Evolutionary conservation across 768 basidiomycete species (phyloP).

Genomic region (Kwoniella dejecticola): DNA sequence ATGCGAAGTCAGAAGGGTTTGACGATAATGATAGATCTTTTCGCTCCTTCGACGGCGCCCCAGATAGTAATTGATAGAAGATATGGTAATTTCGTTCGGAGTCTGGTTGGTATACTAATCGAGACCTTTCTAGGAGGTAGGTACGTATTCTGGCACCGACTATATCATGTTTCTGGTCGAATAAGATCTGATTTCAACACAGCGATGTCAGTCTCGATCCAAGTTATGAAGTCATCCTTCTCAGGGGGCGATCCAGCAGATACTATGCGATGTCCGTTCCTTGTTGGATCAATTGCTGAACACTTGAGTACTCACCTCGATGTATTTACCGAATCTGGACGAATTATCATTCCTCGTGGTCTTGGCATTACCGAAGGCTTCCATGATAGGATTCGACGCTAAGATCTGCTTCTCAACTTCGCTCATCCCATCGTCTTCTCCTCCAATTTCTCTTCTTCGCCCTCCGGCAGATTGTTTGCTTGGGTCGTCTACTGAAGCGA

Average conservation of each 20-base stretch:
- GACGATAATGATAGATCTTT: conserved; percentile 89
- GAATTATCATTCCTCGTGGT: conserved; percentile 99
- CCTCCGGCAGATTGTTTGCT: conserved; percentile 71
- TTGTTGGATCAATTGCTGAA: too few relatives aligned
- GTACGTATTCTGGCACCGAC: conserved; percentile 98
- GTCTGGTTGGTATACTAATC: conserved; percentile 94
- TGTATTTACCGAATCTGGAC: conserved; percentile 98
- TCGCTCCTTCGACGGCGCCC: conserved; percentile 90
- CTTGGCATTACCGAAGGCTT: conserved; percentile 98
- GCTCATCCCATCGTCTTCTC: conserved; percentile 61
- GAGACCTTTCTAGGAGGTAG: conserved; percentile 93
- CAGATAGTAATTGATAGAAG: conserved; percentile 98
- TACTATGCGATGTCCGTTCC: too few relatives aligned
- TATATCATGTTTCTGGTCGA: conserved; percentile 92
- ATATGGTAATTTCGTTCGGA: conserved; percentile 99
- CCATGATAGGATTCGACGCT: conserved; percentile 98
- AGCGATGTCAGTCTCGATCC: too few relatives aligned
- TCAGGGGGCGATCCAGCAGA: too few relatives aligned
- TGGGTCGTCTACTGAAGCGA: conserved; percentile 91
- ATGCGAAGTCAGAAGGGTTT: conserved; percentile 84
- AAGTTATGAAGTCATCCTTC: too few relatives aligned
- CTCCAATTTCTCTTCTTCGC: conserved; percentile 61
- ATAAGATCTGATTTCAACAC: conserved; percentile 71
- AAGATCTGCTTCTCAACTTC: conserved; percentile 97
- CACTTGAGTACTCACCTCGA: conserved; percentile 68